A percentile compares a stretch with the other conserved stretches of the same genome.
These are phyloP conservation scores for Argentina anserina DNA, from an alignment of 306 rosid genomes.

Conservation along the genomic window DNA sequence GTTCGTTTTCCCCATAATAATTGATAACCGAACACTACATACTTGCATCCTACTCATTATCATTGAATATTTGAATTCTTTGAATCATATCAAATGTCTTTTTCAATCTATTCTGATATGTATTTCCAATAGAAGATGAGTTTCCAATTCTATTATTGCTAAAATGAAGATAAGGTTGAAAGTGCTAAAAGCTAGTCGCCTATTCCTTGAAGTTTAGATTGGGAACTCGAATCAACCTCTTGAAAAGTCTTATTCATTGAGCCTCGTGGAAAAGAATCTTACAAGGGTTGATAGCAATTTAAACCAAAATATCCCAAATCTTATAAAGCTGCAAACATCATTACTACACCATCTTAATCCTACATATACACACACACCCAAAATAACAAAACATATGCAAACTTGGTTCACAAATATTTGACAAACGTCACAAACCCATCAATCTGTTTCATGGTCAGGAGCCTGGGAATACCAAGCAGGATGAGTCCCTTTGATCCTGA, in stretches of 20 bases:
- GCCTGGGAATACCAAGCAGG: slow-evolving; percentile 82
- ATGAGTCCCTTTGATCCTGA: slow-evolving; percentile 59
- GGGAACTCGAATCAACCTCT: background rate
- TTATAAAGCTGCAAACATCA: background rate
- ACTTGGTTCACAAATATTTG: background rate
- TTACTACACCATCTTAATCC: background rate
- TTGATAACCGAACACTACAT: background rate
- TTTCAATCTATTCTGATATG: background rate
- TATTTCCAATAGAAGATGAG: background rate
- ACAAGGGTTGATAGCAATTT: background rate
- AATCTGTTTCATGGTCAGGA: slow-evolving; percentile 89
- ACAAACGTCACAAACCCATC: slow-evolving; percentile 5
- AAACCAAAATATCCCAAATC: background rate
- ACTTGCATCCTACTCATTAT: background rate
- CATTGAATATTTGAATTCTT: no score
- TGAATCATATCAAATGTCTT: background rate
- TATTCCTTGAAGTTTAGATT: background rate
- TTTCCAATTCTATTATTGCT: background rate
- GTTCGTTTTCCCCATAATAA: no score
- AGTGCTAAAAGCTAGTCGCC: background rate
- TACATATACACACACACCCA: background rate
- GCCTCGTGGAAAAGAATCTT: background rate
- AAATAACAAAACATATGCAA: background rate
- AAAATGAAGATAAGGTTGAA: slow-evolving; percentile 3
- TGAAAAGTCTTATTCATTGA: background rate